Percentiles rank a stretch among this genome's conserved stretches.
Evolutionary conservation across 331 rosid genomes (phyloP).

Genomic region (Dryas integrifolia): DNA sequence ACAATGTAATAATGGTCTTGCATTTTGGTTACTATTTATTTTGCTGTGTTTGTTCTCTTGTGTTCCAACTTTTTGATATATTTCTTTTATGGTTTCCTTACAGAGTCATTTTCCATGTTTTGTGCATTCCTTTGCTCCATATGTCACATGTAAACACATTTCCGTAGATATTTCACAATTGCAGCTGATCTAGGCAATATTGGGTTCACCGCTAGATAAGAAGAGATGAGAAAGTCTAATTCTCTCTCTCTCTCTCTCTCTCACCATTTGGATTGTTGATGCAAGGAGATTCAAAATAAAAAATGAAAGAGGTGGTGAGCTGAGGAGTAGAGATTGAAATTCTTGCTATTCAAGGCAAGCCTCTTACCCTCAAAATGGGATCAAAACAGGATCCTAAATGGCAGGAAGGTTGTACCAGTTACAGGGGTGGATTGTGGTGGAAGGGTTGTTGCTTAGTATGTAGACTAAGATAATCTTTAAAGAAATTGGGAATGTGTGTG

Average conservation of each 20-base stretch:
- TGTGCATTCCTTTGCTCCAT: not conserved
- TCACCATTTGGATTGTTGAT: not conserved
- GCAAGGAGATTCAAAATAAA: too few species aligned
- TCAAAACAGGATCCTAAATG: too few species aligned
- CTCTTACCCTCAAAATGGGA: too few species aligned
- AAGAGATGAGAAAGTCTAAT: not conserved
- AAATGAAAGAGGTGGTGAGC: too few species aligned
- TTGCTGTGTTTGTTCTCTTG: not conserved
- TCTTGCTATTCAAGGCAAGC: too few species aligned
- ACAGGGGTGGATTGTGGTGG: too few species aligned
- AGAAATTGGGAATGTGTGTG: too few species aligned
- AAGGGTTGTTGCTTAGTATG: too few species aligned
- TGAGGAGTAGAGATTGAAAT: too few species aligned
- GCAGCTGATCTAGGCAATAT: not conserved
- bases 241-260: not conserved
- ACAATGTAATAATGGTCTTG: conserved; percentile 9
- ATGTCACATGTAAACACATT: not conserved
- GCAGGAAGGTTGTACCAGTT: too few species aligned
- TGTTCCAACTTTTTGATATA: not conserved
- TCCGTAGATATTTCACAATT: not conserved
- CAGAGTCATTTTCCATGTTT: not conserved
- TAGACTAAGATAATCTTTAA: too few species aligned
- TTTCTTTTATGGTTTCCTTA: not conserved
- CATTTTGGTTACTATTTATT: not conserved
- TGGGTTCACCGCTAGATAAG: not conserved